Evolutionary conservation across 2,329 filamentous ascomycete genomes (phyloP).

Genomic region (Ustilaginoidea virens): DNA sequence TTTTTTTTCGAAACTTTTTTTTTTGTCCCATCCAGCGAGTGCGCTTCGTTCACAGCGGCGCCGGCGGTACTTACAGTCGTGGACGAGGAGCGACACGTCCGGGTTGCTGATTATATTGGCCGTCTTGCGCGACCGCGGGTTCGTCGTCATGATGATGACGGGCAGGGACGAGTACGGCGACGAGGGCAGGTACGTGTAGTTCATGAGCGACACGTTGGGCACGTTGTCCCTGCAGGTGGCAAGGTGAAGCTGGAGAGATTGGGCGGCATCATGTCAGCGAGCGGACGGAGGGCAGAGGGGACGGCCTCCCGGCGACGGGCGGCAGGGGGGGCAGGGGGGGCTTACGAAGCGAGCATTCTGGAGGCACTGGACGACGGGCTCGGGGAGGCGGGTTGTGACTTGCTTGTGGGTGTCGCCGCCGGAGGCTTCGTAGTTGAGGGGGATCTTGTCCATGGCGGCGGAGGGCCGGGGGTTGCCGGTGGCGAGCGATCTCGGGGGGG

Average conservation of each 20-base stretch:
- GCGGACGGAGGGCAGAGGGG: no score
- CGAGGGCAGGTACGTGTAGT: slow-evolving; percentile 88
- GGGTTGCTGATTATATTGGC: slow-evolving; percentile 73
- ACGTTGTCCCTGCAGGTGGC: slow-evolving; percentile 73
- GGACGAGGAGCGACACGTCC: slow-evolving; percentile 82
- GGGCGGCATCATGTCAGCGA: no score
- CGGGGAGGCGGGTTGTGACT: slow-evolving; percentile 53
- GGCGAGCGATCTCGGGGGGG: neutral
- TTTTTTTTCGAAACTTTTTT: no score
- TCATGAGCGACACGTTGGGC: slow-evolving; percentile 94
- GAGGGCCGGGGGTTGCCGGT: no score
- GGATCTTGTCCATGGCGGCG: slow-evolving; percentile 48
- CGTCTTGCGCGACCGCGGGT: slow-evolving; percentile 62
- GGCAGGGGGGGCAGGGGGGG: slow-evolving; percentile 9
- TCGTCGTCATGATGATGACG: slow-evolving; percentile 92
- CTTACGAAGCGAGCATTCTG: slow-evolving; percentile 88
- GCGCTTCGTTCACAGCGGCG: no score
- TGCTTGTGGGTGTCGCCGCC: slow-evolving; percentile 58
- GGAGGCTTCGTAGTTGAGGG: slow-evolving; percentile 61
- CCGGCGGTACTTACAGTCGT: slow-evolving; percentile 50
- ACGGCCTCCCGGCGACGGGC: no score
- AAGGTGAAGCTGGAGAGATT: slow-evolving; percentile 62
- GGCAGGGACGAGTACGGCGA: slow-evolving; percentile 54
- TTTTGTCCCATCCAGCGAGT: no score
- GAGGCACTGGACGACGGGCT: slow-evolving; percentile 78